phyloP scores from a whole-genome alignment of 805 yeast genomes.

The Myxozyma mucilagina region DNA sequence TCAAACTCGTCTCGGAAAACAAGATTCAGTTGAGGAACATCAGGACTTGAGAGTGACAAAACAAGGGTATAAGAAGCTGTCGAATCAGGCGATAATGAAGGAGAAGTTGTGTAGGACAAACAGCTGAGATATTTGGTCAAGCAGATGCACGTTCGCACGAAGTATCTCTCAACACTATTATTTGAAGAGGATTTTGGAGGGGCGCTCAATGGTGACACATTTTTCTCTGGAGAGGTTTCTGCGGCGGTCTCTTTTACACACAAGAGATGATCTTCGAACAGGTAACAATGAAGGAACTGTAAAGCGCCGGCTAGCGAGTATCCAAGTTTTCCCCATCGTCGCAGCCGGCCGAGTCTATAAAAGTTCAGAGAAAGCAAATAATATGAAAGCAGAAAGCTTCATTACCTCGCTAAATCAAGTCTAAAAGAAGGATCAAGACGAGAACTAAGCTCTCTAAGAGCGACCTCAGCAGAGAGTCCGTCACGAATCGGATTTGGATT shows the following conservation, averaged over 20 bases:
- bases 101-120: neutral
- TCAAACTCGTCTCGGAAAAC: constrained; percentile 8
- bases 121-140: constrained; percentile 11
- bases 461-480: constrained; percentile 7
- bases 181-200: neutral
- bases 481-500: neutral
- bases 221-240: neutral
- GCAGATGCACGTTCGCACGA: constrained; percentile 6
- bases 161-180: neutral
- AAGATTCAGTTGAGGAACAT: constrained; percentile 1
- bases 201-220: neutral
- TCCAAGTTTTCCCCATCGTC: constrained; percentile 13
- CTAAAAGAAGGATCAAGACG: constrained; percentile 2
- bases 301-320: neutral
- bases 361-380: no score
- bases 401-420: neutral
- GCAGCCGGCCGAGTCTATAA: constrained; percentile 9
- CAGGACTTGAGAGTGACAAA: neutral
- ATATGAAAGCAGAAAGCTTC: neutral
- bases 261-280: constrained; percentile 18
- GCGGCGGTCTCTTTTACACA: constrained; percentile 11
- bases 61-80: constrained; percentile 1
- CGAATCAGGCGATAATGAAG: neutral
- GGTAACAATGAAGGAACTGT: constrained; percentile 18
- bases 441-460: neutral